Conservation (phyloP, 371 early-diverging fungal species). For the Rhizopus microsporus region DNA sequence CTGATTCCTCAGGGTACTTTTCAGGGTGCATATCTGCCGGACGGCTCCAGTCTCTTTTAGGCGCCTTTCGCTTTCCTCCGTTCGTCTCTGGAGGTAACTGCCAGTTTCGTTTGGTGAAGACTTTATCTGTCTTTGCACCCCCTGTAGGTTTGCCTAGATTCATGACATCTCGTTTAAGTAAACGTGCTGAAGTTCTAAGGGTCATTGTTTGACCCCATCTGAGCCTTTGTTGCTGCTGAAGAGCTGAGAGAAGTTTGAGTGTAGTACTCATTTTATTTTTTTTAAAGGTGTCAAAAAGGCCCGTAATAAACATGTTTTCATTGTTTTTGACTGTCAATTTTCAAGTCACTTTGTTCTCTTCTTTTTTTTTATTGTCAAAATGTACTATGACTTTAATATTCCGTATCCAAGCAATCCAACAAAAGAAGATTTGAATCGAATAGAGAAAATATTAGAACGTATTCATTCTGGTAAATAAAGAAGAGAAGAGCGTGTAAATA, state of each 20-base stretch:
- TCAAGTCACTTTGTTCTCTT: neutral
- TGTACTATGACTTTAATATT: conserved; percentile 69
- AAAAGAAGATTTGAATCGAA: conserved; percentile 28
- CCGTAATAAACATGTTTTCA: too few species aligned
- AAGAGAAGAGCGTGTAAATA: conserved; percentile 12
- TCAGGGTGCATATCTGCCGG: conserved; percentile 37
- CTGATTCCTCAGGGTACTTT: conserved; percentile 30
- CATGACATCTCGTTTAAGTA: neutral
- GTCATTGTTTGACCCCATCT: too few species aligned
- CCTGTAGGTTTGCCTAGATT: neutral
- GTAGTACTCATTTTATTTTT: too few species aligned
- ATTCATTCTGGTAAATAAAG: conserved; percentile 38
- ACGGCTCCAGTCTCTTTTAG: conserved; percentile 35
- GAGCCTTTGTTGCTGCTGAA: too few species aligned
- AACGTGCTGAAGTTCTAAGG: too few species aligned
- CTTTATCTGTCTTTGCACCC: neutral
- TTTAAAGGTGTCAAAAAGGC: too few species aligned
- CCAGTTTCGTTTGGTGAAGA: neutral
- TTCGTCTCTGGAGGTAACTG: neutral
- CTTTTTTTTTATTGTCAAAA: conserved; percentile 14
- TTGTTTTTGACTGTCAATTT: neutral
- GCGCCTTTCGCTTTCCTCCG: conserved; percentile 15
- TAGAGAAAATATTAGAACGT: conserved; percentile 43
- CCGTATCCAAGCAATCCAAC: conserved; percentile 44
- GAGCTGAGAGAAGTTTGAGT: too few species aligned